These are phyloP conservation scores for Ascochyta lentis DNA, from an alignment of 2,329 filamentous ascomycete genomes.

Conservation along the genomic window DNA sequence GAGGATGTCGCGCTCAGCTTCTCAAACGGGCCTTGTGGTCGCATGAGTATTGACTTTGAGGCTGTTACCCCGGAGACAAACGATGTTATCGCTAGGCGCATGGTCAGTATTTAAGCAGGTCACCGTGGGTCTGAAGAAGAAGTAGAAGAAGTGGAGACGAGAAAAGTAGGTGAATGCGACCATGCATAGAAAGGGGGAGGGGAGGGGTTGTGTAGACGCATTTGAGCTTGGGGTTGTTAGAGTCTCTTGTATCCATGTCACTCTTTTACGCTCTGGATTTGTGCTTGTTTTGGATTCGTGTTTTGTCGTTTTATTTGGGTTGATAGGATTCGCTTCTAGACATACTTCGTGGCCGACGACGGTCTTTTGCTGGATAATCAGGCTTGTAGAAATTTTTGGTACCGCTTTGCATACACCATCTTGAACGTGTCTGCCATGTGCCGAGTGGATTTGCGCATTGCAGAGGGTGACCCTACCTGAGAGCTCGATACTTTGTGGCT, in stretches of 20 bases:
- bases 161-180: background rate
- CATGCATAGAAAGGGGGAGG: background rate
- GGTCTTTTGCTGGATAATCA: slow-evolving; percentile 13
- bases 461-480: background rate
- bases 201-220: background rate
- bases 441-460: background rate
- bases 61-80: background rate
- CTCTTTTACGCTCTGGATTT: slow-evolving; percentile 27
- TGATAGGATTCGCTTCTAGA: slow-evolving; percentile 5
- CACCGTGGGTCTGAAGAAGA: background rate
- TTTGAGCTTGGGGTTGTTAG: background rate
- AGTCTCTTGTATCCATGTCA: slow-evolving; percentile 23
- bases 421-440: no score
- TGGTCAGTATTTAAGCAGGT: background rate
- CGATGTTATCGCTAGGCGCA: background rate
- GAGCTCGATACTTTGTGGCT: background rate
- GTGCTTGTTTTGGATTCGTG: background rate
- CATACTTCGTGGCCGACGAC: slow-evolving; percentile 3
- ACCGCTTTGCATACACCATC: background rate
- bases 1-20: slow-evolving; percentile 23
- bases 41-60: slow-evolving; percentile 18
- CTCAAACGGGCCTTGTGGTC: slow-evolving; percentile 35
- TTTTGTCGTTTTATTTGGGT: background rate
- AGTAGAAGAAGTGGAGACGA: background rate
- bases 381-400: slow-evolving; percentile 12